phyloP scores from a whole-genome alignment of 768 basidiomycete genomes.

The Russula sp. region DNA sequence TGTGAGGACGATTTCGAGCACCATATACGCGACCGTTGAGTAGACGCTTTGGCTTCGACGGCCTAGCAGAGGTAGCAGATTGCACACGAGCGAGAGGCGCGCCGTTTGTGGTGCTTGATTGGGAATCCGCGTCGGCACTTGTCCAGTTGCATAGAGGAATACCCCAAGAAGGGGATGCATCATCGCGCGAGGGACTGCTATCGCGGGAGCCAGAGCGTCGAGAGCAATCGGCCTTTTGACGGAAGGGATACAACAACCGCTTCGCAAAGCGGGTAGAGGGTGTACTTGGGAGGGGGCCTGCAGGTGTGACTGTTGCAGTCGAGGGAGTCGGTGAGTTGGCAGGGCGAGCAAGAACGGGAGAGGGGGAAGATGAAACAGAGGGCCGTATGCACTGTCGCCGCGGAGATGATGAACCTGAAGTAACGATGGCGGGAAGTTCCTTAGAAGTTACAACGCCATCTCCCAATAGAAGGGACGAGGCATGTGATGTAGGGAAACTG shows the following conservation, averaged over 20 bases:
- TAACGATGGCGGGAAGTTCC: neutral
- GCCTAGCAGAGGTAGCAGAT: neutral
- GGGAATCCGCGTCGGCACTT: slow-evolving; percentile 3
- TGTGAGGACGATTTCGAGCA: slow-evolving; percentile 20
- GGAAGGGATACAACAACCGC: slow-evolving; percentile 22
- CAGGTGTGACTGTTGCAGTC: slow-evolving; percentile 14
- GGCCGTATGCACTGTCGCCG: neutral
- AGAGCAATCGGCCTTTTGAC: slow-evolving; percentile 34
- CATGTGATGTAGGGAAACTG: slow-evolving; percentile 12
- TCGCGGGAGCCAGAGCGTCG: slow-evolving; percentile 51
- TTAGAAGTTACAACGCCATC: slow-evolving; percentile 5
- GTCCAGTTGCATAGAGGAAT: slow-evolving; percentile 15
- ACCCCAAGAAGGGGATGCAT: slow-evolving; percentile 5
- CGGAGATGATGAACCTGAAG: neutral
- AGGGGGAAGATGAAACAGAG: slow-evolving; percentile 1
- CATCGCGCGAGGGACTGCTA: slow-evolving; percentile 48
- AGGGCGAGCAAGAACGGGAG: slow-evolving; percentile 1
- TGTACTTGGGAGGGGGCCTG: neutral
- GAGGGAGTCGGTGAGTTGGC: slow-evolving; percentile 13
- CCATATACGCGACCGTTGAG: slow-evolving; percentile 84
- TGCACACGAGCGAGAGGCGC: slow-evolving; percentile 3
- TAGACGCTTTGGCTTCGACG: slow-evolving; percentile 39
- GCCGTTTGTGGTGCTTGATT: neutral
- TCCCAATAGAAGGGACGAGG: slow-evolving; percentile 22
- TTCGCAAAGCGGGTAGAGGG: slow-evolving; percentile 13